phyloP scores from a whole-genome alignment of 2,329 filamentous ascomycete genomes.

The Daldinia eschscholtzii region DNA sequence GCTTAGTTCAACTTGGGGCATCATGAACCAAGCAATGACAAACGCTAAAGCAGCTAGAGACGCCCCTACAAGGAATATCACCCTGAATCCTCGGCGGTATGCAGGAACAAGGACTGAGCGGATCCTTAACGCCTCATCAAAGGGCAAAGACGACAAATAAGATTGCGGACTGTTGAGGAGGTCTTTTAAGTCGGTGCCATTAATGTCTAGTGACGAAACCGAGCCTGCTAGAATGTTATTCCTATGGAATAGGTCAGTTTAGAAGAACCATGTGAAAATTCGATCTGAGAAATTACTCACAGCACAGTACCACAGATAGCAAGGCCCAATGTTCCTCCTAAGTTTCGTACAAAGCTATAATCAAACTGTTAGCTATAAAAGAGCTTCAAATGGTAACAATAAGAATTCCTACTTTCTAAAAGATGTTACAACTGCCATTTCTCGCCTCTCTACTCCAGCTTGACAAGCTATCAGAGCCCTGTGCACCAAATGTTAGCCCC shows the following conservation, averaged over 20 bases:
- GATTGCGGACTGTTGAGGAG: constrained; percentile 54
- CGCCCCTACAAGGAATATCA: constrained; percentile 57
- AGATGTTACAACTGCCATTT: constrained; percentile 61
- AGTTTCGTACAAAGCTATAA: constrained; percentile 56
- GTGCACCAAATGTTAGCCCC: constrained; percentile 19
- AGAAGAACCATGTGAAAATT: background rate
- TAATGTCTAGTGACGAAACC: constrained; percentile 48
- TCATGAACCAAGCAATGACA: constrained; percentile 55
- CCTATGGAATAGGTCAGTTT: constrained; percentile 40
- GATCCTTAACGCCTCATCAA: constrained; percentile 50
- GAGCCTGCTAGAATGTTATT: constrained; percentile 55
- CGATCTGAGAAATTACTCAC: constrained; percentile 42
- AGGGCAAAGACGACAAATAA: constrained; percentile 50
- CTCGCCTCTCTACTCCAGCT: constrained; percentile 64
- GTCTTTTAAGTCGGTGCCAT: constrained; percentile 42
- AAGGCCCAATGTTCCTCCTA: constrained; percentile 57
- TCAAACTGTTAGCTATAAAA: background rate
- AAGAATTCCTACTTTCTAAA: constrained; percentile 56
- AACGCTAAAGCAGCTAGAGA: constrained; percentile 55
- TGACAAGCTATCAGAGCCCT: constrained; percentile 67
- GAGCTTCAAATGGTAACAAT: background rate
- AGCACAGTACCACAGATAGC: constrained; percentile 57
- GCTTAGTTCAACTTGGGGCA: constrained; percentile 57
- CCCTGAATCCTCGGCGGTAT: constrained; percentile 54
- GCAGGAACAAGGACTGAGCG: constrained; percentile 54